phyloP scores from a whole-genome alignment of 495 filamentous ascomycete species.

The Pseudomonodictys pantanalensis region DNA sequence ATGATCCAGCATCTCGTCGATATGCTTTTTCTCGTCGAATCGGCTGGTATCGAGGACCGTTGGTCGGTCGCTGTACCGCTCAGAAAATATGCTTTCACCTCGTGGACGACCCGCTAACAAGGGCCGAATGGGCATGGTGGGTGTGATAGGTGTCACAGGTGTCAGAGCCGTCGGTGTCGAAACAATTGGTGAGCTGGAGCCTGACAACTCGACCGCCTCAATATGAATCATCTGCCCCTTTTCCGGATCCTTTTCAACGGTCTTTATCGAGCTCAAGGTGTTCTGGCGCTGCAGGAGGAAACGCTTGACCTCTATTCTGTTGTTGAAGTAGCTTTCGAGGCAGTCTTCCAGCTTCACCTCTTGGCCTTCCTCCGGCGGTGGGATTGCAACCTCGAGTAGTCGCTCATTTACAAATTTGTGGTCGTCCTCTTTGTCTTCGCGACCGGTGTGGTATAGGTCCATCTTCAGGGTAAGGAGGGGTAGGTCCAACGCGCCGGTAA shows the following conservation, averaged over 20 bases:
- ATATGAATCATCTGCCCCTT: conserved; percentile 55
- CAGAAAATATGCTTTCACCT: conserved; percentile 61
- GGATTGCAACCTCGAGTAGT: conserved; percentile 85
- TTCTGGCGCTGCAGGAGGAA: conserved; percentile 66
- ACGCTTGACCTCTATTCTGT: conserved; percentile 82
- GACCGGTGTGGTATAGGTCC: conserved; percentile 88
- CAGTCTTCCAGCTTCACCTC: conserved; percentile 81
- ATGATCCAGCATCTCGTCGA: conserved; percentile 32
- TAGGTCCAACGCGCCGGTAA: conserved; percentile 82
- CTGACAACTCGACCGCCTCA: conserved; percentile 56
- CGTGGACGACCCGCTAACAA: conserved; percentile 43
- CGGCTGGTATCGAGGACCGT: conserved; percentile 13
- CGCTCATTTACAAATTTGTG: conserved; percentile 93
- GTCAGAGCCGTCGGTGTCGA: conserved; percentile 41
- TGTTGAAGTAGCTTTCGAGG: conserved; percentile 92
- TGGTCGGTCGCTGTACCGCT: conserved; percentile 50
- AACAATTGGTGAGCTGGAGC: conserved; percentile 44
- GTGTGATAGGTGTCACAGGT: conserved; percentile 21
- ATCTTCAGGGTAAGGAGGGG: conserved; percentile 90
- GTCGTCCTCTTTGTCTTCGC: conserved; percentile 76
- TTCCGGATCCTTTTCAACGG: conserved; percentile 47
- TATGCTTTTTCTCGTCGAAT: conserved; percentile 41
- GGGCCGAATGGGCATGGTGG: conserved; percentile 22
- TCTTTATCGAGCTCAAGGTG: conserved; percentile 52
- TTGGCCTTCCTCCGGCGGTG: conserved; percentile 58